Base-by-base conservation (phyloP, 1,284 basidiomycete species). In the Phaffia rhodozyma region DNA sequence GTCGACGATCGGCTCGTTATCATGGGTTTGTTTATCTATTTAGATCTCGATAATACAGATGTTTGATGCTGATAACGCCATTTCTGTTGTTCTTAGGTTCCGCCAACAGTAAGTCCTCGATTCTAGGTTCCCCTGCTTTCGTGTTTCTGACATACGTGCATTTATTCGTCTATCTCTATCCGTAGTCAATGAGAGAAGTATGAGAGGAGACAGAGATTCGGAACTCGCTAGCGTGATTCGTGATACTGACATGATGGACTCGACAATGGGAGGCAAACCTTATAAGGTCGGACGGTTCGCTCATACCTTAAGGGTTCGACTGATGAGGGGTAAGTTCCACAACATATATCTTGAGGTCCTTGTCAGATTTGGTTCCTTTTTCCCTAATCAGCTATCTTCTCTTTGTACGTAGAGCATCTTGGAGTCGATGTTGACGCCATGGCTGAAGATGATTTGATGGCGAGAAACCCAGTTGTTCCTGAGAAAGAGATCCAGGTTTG, bases 281-380 rank as follows among this genome's bases (percentile, higher is more conserved):
- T 98, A 87, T 81, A 86, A 91, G 80, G 94, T 98, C 66, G 94
- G 94, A 20, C 85, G 93, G 6, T 98, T 96, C 74, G 91, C 96
- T 7, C 96, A 98, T 75, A 89, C 89, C 1, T 81, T 99, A 30
- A 86, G 94, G 13, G 80, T 98, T 58, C 84, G 93, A 9, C 80
- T 98, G 58, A 99, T 99, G 94, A 83, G 89, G 62, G 61, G 61
- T 63, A 1, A n/a, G 61, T 58, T 43, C 0, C 30, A 13, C 27
- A 2, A 53, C 2, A 43, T 43, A 11, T 43, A 29, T 9, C 20
- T 60, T 27, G n/a, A 29, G 27, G 27, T 16, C 38, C 2, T 43
- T 11, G 6, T 16, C 5, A 2, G 20, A 5, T 4, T 52, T 13
- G 50, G 7, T n/a, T 5, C 7, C 50, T 52, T 13, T 52, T 27